Percentiles rank a stretch among this genome's conserved stretches.
phyloP scores from a whole-genome alignment of 2,329 filamentous ascomycete genomes.

The Neofusicoccum kwambonambiense region DNA sequence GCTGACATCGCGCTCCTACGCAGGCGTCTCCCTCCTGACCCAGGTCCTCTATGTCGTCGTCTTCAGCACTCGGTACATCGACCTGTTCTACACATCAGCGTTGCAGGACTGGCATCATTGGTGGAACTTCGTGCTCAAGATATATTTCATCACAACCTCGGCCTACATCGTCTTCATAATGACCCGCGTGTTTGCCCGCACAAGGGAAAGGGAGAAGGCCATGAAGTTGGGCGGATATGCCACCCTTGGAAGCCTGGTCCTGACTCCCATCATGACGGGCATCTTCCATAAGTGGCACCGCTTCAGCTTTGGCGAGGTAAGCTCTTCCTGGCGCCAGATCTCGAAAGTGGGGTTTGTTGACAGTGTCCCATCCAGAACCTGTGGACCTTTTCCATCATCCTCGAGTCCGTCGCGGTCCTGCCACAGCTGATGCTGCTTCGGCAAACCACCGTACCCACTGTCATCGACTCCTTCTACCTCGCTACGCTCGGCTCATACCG shows the following conservation, averaged over 20 bases:
- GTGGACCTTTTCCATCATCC: conserved; percentile 86
- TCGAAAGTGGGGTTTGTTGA: background rate
- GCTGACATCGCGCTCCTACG: background rate
- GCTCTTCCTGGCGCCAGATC: background rate
- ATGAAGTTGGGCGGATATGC: conserved; percentile 83
- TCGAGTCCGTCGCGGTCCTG: conserved; percentile 87
- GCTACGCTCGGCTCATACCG: conserved; percentile 84
- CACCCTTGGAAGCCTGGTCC: conserved; percentile 61
- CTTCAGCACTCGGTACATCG: conserved; percentile 83
- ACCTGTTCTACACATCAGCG: conserved; percentile 62
- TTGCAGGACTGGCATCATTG: conserved; percentile 32
- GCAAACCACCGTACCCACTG: conserved; percentile 92
- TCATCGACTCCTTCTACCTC: conserved; percentile 96
- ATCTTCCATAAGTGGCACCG: conserved; percentile 55
- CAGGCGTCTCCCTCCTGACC: conserved; percentile 85
- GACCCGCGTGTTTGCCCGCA: conserved; percentile 81
- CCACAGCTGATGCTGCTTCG: conserved; percentile 89
- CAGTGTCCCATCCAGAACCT: conserved; percentile 56
- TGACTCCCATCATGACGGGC: conserved; percentile 71
- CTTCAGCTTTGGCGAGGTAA: conserved; percentile 21
- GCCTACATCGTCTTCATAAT: conserved; percentile 86
- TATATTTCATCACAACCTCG: conserved; percentile 81
- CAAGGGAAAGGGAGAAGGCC: conserved; percentile 86
- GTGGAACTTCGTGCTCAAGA: conserved; percentile 75
- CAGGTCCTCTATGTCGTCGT: conserved; percentile 85